Conservation (phyloP, 2,329 filamentous ascomycete species). For the Moelleriella libera region DNA sequence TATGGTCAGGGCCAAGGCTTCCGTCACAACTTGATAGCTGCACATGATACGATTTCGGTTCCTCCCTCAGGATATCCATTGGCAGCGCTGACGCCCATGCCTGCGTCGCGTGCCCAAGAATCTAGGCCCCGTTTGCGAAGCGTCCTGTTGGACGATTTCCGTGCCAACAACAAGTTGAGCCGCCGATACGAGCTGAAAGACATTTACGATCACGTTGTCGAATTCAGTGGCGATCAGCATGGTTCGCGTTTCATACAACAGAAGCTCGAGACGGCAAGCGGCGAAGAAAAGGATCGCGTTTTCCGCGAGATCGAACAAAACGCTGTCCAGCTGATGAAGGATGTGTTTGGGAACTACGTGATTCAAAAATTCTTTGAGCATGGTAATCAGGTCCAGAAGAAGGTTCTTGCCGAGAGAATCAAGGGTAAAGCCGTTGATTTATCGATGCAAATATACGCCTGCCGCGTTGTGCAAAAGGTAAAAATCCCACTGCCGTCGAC, state of each 20-base stretch:
- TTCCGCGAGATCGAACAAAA: slow-evolving; percentile 82
- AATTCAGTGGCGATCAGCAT: slow-evolving; percentile 92
- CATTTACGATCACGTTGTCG: slow-evolving; percentile 75
- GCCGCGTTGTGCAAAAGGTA: slow-evolving; percentile 90
- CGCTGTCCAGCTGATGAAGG: slow-evolving; percentile 78
- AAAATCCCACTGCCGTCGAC: background rate
- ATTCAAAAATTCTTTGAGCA: slow-evolving; percentile 97
- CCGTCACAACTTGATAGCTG: slow-evolving; percentile 22
- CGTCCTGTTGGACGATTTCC: slow-evolving; percentile 65
- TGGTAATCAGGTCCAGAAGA: slow-evolving; percentile 88
- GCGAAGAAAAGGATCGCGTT: slow-evolving; percentile 84
- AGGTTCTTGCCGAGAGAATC: slow-evolving; percentile 73
- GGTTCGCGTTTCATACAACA: slow-evolving; percentile 92
- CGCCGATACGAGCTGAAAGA: slow-evolving; percentile 74
- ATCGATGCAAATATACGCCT: slow-evolving; percentile 83
- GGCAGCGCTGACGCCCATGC: slow-evolving; percentile 14
- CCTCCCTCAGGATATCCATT: slow-evolving; percentile 14
- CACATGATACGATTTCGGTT: slow-evolving; percentile 19
- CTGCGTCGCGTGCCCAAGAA: slow-evolving; percentile 40
- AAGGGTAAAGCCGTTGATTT: slow-evolving; percentile 67
- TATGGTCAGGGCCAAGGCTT: slow-evolving; percentile 1
- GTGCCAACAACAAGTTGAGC: slow-evolving; percentile 56
- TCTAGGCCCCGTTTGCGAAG: slow-evolving; percentile 51
- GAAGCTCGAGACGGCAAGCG: slow-evolving; percentile 84
- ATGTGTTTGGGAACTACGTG: slow-evolving; percentile 96